A percentile compares a stretch with the other conserved stretches of the same genome.
Evolutionary conservation across 192 early-diverging fungal genomes (phyloP).

Genomic region (Entomortierella chlamydospora): DNA sequence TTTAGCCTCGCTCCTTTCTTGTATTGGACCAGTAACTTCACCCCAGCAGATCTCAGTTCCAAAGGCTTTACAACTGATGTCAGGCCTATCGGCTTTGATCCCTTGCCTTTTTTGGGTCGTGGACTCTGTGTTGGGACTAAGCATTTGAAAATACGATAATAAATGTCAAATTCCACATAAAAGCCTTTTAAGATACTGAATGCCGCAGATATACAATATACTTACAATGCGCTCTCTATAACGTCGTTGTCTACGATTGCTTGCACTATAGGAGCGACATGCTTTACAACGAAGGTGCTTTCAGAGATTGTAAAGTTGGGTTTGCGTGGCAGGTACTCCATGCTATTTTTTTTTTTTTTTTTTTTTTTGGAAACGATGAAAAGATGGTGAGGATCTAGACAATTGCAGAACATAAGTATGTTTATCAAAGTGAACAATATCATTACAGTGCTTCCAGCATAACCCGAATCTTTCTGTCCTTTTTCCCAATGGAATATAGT

Average conservation of each 20-base stretch:
- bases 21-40: constrained; percentile 1
- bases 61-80: constrained; percentile 6
- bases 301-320: background rate
- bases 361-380: no score
- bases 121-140: constrained; percentile 10
- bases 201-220: background rate
- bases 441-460: constrained; percentile 9
- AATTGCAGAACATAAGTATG: background rate
- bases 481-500: background rate
- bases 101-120: constrained; percentile 14
- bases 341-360: background rate
- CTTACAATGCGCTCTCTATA: constrained; percentile 8
- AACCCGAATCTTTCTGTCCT: constrained; percentile 1
- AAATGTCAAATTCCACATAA: background rate
- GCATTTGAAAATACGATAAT: background rate
- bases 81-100: constrained; percentile 4
- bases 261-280: constrained; percentile 10
- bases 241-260: background rate
- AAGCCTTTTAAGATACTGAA: background rate
- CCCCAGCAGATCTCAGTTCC: constrained; percentile 8
- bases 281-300: constrained; percentile 4
- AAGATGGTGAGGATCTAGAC: no score
- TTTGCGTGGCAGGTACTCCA: constrained; percentile 10
- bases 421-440: background rate
- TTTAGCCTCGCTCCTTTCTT: background rate